Percentiles rank a stretch among this genome's conserved stretches.
Evolutionary conservation across 257 asterid genomes (phyloP).

Genomic region (Penstemon eatonii): DNA sequence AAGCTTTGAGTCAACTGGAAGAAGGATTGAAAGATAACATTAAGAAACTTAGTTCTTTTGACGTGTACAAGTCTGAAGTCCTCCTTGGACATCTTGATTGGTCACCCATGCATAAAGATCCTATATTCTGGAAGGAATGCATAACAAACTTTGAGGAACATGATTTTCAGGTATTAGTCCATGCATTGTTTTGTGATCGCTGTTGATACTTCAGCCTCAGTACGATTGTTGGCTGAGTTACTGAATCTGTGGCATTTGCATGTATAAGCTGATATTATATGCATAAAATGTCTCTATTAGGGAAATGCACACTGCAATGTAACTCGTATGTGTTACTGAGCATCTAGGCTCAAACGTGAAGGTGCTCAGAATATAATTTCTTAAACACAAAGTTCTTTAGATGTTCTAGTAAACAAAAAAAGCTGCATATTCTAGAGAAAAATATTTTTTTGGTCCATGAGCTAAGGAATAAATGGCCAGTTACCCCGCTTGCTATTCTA

Average conservation of each 20-base stretch:
- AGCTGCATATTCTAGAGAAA: too few species aligned
- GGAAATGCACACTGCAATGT: conserved; percentile 5
- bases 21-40: conserved; percentile 71
- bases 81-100: conserved; percentile 93
- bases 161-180: conserved; percentile 73
- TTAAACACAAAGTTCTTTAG: too few species aligned
- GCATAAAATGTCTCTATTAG: conserved; percentile 9
- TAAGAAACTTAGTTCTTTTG: conserved; percentile 76
- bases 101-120: conserved; percentile 94
- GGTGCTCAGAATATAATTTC: too few species aligned
- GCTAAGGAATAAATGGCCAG: too few species aligned
- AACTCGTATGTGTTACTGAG: too few species aligned
- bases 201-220: neutral
- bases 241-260: neutral
- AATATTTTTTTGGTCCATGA: too few species aligned
- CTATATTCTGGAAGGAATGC: conserved; percentile 79
- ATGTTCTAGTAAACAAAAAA: too few species aligned
- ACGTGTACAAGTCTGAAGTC: conserved; percentile 84
- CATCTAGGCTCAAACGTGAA: too few species aligned
- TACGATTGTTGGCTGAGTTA: neutral
- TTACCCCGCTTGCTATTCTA: too few species aligned
- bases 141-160: conserved; percentile 70
- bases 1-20: conserved; percentile 74
- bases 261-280: neutral
- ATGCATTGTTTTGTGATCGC: neutral